Percentiles rank a stretch among this genome's conserved stretches.
Evolutionary conservation across 108 stramenopile species (phyloP).

Genomic region (Stephanodiscus minutulus): DNA sequence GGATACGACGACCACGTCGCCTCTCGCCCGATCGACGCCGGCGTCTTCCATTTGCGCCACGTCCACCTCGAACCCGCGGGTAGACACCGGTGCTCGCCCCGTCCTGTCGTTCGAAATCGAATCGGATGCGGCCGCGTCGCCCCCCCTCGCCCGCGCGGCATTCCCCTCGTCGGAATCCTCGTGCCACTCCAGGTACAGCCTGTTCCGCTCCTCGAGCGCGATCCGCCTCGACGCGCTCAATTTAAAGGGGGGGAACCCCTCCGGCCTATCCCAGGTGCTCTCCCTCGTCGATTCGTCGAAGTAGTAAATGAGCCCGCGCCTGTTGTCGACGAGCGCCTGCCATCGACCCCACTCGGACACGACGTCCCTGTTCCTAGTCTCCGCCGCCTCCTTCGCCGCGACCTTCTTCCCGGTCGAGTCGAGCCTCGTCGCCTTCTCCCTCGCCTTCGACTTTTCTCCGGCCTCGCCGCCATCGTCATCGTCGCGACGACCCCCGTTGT

Average conservation of each 20-base stretch:
- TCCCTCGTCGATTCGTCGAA: constrained; percentile 66
- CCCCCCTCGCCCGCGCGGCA: background rate
- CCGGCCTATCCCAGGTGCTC: constrained; percentile 76
- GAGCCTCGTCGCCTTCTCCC: background rate
- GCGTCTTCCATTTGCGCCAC: too few species aligned
- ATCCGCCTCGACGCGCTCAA: constrained; percentile 20
- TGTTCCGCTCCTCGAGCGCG: constrained; percentile 11
- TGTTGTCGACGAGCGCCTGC: constrained; percentile 18
- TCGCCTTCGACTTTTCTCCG: too few species aligned
- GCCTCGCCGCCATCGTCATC: too few species aligned
- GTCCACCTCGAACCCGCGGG: background rate
- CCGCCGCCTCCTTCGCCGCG: background rate
- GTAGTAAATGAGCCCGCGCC: constrained; percentile 63
- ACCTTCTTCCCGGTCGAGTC: background rate
- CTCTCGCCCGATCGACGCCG: background rate
- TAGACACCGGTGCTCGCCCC: background rate
- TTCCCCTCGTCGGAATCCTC: constrained; percentile 4
- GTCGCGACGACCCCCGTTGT: too few species aligned
- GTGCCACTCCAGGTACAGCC: constrained; percentile 22
- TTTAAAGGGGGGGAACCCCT: constrained; percentile 34
- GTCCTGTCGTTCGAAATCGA: background rate
- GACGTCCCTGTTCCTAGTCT: constrained; percentile 8
- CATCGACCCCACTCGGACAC: constrained; percentile 10
- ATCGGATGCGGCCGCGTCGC: background rate
- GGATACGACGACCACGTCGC: background rate